Evolutionary conservation across 495 filamentous ascomycete species (phyloP).

Genomic region (Aspergillus conjunctus): DNA sequence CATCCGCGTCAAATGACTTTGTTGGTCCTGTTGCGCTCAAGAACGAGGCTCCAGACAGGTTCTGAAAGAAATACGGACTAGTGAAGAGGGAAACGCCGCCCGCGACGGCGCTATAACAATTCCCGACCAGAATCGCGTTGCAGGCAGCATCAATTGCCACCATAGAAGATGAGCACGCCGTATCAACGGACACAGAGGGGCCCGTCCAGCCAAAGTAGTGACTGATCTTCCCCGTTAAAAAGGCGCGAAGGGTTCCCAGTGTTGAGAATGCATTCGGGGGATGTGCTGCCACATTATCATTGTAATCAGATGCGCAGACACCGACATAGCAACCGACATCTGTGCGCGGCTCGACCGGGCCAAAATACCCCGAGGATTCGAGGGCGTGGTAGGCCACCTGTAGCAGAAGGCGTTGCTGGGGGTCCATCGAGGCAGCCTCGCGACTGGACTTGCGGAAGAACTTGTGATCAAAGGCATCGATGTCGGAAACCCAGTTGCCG

Average conservation of each 20-base stretch:
- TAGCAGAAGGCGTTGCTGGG: conserved; percentile 49
- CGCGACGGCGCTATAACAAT: conserved; percentile 26
- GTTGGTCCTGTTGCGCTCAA: conserved; percentile 42
- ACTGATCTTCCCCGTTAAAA: conserved; percentile 35
- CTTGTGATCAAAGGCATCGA: conserved; percentile 43
- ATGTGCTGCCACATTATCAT: conserved; percentile 35
- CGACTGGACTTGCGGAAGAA: conserved; percentile 48
- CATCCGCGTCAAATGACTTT: conserved; percentile 65
- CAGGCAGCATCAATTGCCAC: conserved; percentile 28
- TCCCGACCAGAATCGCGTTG: conserved; percentile 5
- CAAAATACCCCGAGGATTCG: conserved; percentile 41
- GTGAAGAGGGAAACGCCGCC: conserved; percentile 36
- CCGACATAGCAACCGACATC: conserved; percentile 39
- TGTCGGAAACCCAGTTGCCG: conserved; percentile 32
- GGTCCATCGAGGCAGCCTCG: conserved; percentile 51
- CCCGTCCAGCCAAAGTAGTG: conserved; percentile 46
- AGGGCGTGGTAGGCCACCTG: conserved; percentile 47
- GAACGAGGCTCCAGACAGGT: conserved; percentile 30
- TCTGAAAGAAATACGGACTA: conserved; percentile 22
- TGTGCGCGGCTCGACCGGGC: conserved; percentile 40
- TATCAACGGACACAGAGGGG: conserved; percentile 38
- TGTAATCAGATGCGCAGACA: conserved; percentile 32
- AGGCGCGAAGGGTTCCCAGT: conserved; percentile 32
- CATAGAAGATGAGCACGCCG: conserved; percentile 39
- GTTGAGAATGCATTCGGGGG: conserved; percentile 37